phyloP scores from a whole-genome alignment of 1,139 yeast species.

The Debaryomyces sp. region DNA sequence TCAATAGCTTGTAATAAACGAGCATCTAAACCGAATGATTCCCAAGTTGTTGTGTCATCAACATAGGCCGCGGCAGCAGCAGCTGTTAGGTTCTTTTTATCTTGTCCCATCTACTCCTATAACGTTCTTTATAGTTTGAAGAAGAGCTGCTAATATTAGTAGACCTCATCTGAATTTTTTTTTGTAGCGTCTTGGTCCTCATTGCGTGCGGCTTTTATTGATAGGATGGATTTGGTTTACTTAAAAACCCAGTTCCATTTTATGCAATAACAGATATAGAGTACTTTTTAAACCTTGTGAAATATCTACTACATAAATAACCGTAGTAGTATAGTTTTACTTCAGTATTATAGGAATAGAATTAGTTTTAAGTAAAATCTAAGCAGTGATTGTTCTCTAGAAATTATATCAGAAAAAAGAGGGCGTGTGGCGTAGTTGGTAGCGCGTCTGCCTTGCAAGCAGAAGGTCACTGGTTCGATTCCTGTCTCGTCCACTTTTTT shows the following conservation, averaged over 20 bases:
- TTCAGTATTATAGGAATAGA: not conserved
- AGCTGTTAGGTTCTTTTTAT: conserved; percentile 7
- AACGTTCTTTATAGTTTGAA: not conserved
- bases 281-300: no score
- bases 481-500: conserved; percentile 73
- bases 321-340: not conserved
- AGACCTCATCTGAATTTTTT: conserved; percentile 11
- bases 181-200: conserved; percentile 2
- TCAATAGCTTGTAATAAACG: conserved; percentile 83
- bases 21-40: conserved; percentile 72
- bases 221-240: not conserved
- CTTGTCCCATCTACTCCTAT: conserved; percentile 8
- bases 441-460: conserved; percentile 73
- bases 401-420: not conserved
- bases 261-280: no score
- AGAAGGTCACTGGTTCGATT: conserved; percentile 68
- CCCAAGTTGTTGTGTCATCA: conserved; percentile 74
- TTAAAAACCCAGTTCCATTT: not conserved
- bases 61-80: conserved; percentile 66
- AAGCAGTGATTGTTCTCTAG: not conserved
- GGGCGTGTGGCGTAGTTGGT: conserved; percentile 78
- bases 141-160: not conserved
- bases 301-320: not conserved
- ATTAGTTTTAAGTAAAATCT: not conserved
- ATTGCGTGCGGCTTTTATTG: conserved; percentile 6